These are phyloP conservation scores for Neolentinus lepideus DNA, from an alignment of 1,284 basidiomycete species.

Conservation along the genomic window DNA sequence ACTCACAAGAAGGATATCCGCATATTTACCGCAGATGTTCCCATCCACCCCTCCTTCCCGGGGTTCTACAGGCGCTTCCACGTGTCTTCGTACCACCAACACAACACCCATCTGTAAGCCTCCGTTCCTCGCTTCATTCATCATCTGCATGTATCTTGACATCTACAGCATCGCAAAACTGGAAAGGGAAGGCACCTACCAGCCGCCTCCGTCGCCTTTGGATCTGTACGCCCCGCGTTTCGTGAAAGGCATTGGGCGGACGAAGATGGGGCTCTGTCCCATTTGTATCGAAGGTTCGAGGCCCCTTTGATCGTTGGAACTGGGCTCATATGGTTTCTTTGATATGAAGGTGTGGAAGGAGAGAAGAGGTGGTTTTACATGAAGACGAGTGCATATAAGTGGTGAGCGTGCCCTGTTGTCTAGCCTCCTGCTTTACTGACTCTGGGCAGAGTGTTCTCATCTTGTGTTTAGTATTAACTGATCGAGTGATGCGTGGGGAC, in stretches of 20 bases:
- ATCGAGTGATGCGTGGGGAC: not conserved
- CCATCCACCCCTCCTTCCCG: constrained; percentile 39
- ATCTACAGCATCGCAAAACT: not conserved
- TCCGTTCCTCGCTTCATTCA: not conserved
- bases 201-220: constrained; percentile 43
- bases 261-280: constrained; percentile 73
- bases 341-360: constrained; percentile 49
- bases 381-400: constrained; percentile 82
- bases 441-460: not conserved
- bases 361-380: constrained; percentile 64
- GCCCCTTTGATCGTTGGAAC: too few relatives aligned
- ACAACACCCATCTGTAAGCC: constrained; percentile 15
- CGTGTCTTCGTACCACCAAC: constrained; percentile 42
- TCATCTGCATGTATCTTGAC: not conserved
- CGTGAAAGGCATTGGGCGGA: constrained; percentile 58
- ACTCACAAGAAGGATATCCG: constrained; percentile 28
- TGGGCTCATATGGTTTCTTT: too few relatives aligned
- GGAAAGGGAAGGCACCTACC: constrained; percentile 46
- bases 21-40: constrained; percentile 38
- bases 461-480: not conserved
- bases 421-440: not conserved
- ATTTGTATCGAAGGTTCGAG: constrained; percentile 48
- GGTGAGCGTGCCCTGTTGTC: constrained; percentile 33
- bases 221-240: constrained; percentile 78
- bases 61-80: constrained; percentile 64